These are phyloP conservation scores for Aureobasidium melanogenum DNA, from an alignment of 2,329 filamentous ascomycete species.

Conservation along the genomic window DNA sequence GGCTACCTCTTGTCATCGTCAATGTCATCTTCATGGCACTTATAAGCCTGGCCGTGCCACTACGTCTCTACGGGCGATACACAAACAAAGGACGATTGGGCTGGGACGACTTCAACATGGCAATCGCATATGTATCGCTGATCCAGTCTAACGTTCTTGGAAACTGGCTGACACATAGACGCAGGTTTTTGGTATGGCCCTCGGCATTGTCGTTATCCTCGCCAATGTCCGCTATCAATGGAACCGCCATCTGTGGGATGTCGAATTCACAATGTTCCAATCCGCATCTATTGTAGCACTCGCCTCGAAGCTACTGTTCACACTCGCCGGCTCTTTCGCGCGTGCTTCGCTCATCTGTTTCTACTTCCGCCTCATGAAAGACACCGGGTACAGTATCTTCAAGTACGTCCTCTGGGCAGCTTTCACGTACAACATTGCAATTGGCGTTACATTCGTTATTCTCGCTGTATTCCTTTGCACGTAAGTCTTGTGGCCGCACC, in stretches of 20 bases:
- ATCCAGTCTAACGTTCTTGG: not conserved
- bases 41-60: conserved; percentile 26
- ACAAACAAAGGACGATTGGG: conserved; percentile 35
- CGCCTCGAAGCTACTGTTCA: conserved; percentile 34
- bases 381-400: conserved; percentile 32
- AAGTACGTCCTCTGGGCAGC: conserved; percentile 31
- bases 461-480: conserved; percentile 32
- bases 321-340: conserved; percentile 34
- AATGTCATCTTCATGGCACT: conserved; percentile 32
- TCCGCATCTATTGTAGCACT: conserved; percentile 31
- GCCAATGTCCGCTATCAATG: conserved; percentile 34
- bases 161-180: not conserved
- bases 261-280: conserved; percentile 22
- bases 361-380: conserved; percentile 36
- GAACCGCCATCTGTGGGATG: conserved; percentile 36
- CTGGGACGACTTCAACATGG: conserved; percentile 34
- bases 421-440: conserved; percentile 28
- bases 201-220: conserved; percentile 32
- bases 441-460: conserved; percentile 31
- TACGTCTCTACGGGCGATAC: conserved; percentile 33
- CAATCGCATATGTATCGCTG: conserved; percentile 28
- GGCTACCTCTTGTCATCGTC: conserved; percentile 31
- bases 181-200: conserved; percentile 19
- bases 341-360: conserved; percentile 37
- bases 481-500: conserved; percentile 17